Base-by-base conservation (phyloP, 768 basidiomycete species). In the Hebeloma cylindrosporum region DNA sequence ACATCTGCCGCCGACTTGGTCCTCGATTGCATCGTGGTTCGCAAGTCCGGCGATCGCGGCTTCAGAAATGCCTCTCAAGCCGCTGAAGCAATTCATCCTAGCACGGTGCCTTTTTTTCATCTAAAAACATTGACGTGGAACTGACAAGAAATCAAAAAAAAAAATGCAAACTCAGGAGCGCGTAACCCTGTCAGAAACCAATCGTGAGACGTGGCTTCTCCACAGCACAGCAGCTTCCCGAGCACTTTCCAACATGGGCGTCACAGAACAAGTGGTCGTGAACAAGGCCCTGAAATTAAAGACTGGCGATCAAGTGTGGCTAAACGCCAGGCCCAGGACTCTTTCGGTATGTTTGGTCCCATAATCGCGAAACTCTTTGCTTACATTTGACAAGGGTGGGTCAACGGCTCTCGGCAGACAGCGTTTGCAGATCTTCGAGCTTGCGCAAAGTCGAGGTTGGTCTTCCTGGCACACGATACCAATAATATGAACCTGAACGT, bases 341-440 rank as follows among this genome's bases (percentile, higher is more conserved):
- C 73, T 77, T 40, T 77, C 78, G 71, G 85, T 83, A 63, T 47
- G 69, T 61, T 29, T 37, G 60, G 64, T 52, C 66, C 50, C 45
- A 34, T 30, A 36, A 43, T 47, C 27, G 21, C 26, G 20, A 42
- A 14, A 43, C 34, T 26, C 21, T 39, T 53, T 45, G 50, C 26
- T 47, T 33, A 45, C 44, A 47, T 50, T 47, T 50, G 49, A 47
- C 33, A 63, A 95, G 90, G 92, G 93, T 54, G 90, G 89, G 41
- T 91, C 88, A 56, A 94, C 93, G 2, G 70, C 79, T 5, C 71
- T 97, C 37, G 93, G 93, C 32, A 76, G 79, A 49, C 57, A 82
- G 45, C 78, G 88, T 48, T 71, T 85, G 26, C 76, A 74, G 40
- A 68, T 95, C 40, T 76, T 79, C 18, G 83, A 88, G 48, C 62